A percentile compares a stretch with the other conserved stretches of the same genome.
These are phyloP conservation scores for Hirschioporus abietinus DNA, from an alignment of 768 basidiomycete genomes.

Conservation along the genomic window DNA sequence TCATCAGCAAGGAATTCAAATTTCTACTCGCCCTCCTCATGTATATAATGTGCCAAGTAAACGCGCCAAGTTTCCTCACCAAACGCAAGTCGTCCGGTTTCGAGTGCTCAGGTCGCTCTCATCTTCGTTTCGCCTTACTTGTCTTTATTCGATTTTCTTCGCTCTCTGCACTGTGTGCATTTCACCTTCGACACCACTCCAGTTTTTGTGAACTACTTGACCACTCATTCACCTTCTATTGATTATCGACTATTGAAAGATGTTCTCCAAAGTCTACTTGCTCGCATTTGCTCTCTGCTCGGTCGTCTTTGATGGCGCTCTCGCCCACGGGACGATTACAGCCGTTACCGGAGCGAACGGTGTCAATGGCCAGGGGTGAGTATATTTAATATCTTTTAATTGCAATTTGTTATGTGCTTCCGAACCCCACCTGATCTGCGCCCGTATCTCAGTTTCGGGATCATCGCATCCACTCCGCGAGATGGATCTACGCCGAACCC, in stretches of 20 bases:
- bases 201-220: not conserved
- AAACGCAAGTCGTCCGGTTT: slow-evolving; percentile 1
- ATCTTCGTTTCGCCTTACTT: not conserved
- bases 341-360: slow-evolving; percentile 16
- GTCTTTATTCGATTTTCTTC: not conserved
- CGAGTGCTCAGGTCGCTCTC: slow-evolving; percentile 1
- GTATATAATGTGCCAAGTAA: not conserved
- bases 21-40: not conserved
- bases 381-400: not conserved
- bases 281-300: slow-evolving; percentile 2
- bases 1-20: not conserved
- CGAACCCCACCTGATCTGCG: not conserved
- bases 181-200: not conserved
- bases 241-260: not conserved
- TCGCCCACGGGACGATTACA: slow-evolving; percentile 15
- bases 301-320: not conserved
- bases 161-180: not conserved
- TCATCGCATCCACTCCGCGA: slow-evolving; percentile 15
- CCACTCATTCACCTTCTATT: not conserved
- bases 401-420: not conserved
- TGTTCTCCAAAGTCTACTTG: slow-evolving; percentile 2
- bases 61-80: not conserved
- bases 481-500: slow-evolving; percentile 12
- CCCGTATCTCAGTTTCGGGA: slow-evolving; percentile 8
- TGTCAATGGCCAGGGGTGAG: slow-evolving; percentile 9